Evolutionary conservation across 2,329 filamentous ascomycete species (phyloP), one percentile per base, ranked within the genome.

Genomic region (Macrophomina phaseolina): DNA sequence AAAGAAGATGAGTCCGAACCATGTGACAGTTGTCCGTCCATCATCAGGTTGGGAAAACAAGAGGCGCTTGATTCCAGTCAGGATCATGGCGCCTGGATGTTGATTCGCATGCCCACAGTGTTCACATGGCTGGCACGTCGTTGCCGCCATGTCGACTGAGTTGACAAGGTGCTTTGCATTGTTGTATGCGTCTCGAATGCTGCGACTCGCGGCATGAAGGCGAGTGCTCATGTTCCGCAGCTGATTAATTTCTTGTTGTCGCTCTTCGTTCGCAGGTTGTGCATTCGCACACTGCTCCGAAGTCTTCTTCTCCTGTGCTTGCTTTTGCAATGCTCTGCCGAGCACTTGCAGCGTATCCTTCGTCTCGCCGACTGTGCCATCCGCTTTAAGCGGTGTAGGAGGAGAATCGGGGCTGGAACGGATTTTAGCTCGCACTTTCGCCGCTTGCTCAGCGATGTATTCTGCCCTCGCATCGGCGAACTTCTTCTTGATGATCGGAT

Each of bases 151-250:
- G 8, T 82, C 80, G 45, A 82, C 76, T 46, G 71, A 73, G 48
- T 79, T 74, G 68, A 81, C 80, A 4, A 83, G 76, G 14, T 80
- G 72, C 36, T 75, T 75, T 56, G 83, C 76, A 16, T 81, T 81
- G 12, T 78, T 75, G 63, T 76, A 80, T 5, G 77, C 79, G 63
- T 83, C 81, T 66, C 80, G 78, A 45, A 84, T 77, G 63, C 76
- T 81, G 3, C 77, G 79, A 6, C 78, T 74, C 34, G 80, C 78
- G 16, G 78, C 73, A 14, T 77, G 73, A 16, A 83, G 70, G 38
- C 76, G 74, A 23, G 77, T 75, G 66, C 80, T 80, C 76, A 83
- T 79, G 16, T 72, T 74, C 65, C 81, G 77, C 1, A 84, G 72
- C 5, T 79, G 77, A 5, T 78, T 67, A 1, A 78, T 66, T 70